Conservation (phyloP, 2,329 filamentous ascomycete species). For the Colletotrichum camelliae region DNA sequence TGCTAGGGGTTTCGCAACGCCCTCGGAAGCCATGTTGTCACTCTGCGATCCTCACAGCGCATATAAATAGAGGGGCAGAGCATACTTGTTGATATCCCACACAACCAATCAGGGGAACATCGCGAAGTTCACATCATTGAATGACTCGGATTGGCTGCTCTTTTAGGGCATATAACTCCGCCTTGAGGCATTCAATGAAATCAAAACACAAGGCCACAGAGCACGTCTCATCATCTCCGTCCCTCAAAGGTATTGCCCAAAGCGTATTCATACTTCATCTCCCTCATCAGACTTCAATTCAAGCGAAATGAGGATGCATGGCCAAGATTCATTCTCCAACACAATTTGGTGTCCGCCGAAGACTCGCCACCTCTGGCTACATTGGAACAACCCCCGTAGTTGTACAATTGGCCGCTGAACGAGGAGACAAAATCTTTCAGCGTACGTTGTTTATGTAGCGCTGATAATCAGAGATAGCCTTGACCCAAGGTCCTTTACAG, state of each 20-base stretch:
- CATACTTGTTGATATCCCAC: neutral
- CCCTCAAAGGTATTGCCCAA: neutral
- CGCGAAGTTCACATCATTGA: neutral
- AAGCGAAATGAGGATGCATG: neutral
- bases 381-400: neutral
- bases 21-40: neutral
- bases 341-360: neutral
- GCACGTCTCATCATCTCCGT: neutral
- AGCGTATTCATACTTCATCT: neutral
- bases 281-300: too few relatives aligned
- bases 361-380: neutral
- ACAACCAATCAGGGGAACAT: neutral
- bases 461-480: neutral
- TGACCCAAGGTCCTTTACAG: neutral
- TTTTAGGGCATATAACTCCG: rapidly evolving
- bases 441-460: neutral
- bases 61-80: neutral
- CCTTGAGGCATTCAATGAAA: neutral
- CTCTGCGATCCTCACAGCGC: neutral
- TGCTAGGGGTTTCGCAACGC: neutral
- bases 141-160: neutral
- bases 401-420: neutral
- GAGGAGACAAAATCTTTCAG: neutral
- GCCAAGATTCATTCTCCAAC: neutral
- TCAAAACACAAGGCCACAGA: neutral